Evolutionary conservation across 345 rosid genomes (phyloP).

Genomic region (Aquilaria sinensis): DNA sequence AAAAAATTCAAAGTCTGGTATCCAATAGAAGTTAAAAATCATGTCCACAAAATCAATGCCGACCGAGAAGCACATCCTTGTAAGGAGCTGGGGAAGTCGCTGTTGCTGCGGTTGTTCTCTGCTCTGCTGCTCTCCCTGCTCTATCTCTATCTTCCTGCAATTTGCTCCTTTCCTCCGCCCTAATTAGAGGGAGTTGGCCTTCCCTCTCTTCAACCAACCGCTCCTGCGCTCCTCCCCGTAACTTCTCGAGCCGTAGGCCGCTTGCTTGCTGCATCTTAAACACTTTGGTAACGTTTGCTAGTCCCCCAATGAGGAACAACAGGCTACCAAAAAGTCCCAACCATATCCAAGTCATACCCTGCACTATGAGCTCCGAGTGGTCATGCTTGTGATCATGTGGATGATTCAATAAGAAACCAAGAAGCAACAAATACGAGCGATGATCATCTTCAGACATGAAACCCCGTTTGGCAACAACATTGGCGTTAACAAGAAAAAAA

Average conservation of each 20-base stretch:
- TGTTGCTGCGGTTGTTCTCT: not conserved
- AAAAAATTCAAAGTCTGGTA: not conserved
- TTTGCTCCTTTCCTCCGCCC: constrained; percentile 37
- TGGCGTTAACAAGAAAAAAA: no score
- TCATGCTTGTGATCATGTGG: no score
- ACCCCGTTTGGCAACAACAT: no score
- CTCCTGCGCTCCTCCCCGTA: constrained; percentile 73
- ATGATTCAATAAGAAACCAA: no score
- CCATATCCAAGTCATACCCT: constrained; percentile 59
- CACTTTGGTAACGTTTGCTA: constrained; percentile 59
- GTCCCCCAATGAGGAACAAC: constrained; percentile 45
- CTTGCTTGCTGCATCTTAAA: constrained; percentile 58
- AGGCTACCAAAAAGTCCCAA: constrained; percentile 46
- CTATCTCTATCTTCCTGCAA: constrained; percentile 17
- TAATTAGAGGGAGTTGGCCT: constrained; percentile 50
- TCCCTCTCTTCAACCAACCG: constrained; percentile 42
- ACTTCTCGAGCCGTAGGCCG: constrained; percentile 60
- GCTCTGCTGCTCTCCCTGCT: constrained; percentile 13
- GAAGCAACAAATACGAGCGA: no score
- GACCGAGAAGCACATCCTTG: constrained; percentile 45
- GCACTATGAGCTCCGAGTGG: not conserved
- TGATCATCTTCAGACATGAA: no score
- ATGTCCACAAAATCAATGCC: constrained; percentile 11
- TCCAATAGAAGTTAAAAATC: not conserved
- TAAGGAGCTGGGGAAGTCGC: constrained; percentile 35